These are phyloP conservation scores for Suillus tomentosus DNA, from an alignment of 768 basidiomycete genomes.

Conservation along the genomic window DNA sequence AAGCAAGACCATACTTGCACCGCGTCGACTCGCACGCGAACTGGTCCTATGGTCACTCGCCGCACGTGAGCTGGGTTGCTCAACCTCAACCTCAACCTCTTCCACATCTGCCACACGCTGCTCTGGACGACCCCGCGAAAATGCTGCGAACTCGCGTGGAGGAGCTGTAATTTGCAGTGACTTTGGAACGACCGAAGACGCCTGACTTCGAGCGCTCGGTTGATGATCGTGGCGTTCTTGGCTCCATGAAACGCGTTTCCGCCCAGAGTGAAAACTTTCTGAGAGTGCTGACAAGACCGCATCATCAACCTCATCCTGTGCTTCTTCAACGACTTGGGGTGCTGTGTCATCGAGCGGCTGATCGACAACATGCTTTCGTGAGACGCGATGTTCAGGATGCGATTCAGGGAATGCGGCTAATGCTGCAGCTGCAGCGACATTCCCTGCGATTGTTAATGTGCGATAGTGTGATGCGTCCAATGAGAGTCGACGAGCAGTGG, in stretches of 20 bases:
- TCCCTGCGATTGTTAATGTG: constrained; percentile 65
- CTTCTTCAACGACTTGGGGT: constrained; percentile 25
- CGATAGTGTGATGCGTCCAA: constrained; percentile 67
- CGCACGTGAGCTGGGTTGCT: constrained; percentile 11
- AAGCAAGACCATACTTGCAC: constrained; percentile 81
- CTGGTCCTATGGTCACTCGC: constrained; percentile 32
- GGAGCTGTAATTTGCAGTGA: constrained; percentile 36
- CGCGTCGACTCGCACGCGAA: constrained; percentile 68
- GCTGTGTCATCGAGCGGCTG: constrained; percentile 24
- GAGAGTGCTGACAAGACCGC: constrained; percentile 57
- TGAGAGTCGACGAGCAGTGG: constrained; percentile 48
- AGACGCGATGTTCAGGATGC: constrained; percentile 34
- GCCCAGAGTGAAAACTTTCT: constrained; percentile 80
- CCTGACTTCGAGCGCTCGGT: constrained; percentile 38
- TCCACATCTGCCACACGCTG: constrained; percentile 39
- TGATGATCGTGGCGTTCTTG: constrained; percentile 44
- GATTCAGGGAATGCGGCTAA: constrained; percentile 66
- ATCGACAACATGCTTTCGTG: constrained; percentile 31
- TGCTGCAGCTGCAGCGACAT: constrained; percentile 71
- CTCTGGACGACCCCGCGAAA: constrained; percentile 47
- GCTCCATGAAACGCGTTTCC: constrained; percentile 70
- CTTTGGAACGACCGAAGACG: constrained; percentile 37
- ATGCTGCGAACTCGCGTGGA: constrained; percentile 23
- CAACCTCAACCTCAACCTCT: constrained; percentile 28
- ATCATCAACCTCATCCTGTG: constrained; percentile 50